These are phyloP conservation scores for Tetrahymena thermophila DNA, from an alignment of 73 alveolate species.

Conservation along the genomic window DNA sequence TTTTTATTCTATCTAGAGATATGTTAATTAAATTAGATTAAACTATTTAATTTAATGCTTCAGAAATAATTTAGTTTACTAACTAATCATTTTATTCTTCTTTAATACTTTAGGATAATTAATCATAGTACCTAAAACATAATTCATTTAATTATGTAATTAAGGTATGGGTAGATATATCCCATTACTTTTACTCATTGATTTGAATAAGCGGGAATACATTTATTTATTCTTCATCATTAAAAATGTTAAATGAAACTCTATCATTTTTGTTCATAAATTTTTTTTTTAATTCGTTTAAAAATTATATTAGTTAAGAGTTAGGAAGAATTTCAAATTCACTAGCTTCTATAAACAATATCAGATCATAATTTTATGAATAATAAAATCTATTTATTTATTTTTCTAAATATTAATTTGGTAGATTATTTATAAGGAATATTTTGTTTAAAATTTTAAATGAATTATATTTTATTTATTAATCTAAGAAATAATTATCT, in stretches of 20 bases:
- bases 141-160: not conserved
- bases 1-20: not conserved
- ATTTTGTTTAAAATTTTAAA: not conserved
- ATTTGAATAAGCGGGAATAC: not conserved
- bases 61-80: not conserved
- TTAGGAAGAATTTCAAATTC: not conserved
- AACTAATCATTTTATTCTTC: not conserved
- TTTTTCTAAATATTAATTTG: not conserved
- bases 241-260: not conserved
- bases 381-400: not conserved
- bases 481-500: not conserved
- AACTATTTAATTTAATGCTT: not conserved
- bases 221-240: not conserved
- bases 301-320: not conserved
- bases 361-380: not conserved
- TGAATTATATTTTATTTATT: not conserved
- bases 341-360: not conserved
- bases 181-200: not conserved
- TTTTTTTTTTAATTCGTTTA: not conserved
- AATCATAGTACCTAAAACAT: not conserved
- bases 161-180: not conserved
- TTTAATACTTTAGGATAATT: too few relatives aligned
- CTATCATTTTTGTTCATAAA: not conserved
- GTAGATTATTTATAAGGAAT: not conserved
- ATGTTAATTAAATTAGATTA: not conserved